phyloP scores from a whole-genome alignment of 2,329 filamentous ascomycete species.

The Fusarium falciforme region DNA sequence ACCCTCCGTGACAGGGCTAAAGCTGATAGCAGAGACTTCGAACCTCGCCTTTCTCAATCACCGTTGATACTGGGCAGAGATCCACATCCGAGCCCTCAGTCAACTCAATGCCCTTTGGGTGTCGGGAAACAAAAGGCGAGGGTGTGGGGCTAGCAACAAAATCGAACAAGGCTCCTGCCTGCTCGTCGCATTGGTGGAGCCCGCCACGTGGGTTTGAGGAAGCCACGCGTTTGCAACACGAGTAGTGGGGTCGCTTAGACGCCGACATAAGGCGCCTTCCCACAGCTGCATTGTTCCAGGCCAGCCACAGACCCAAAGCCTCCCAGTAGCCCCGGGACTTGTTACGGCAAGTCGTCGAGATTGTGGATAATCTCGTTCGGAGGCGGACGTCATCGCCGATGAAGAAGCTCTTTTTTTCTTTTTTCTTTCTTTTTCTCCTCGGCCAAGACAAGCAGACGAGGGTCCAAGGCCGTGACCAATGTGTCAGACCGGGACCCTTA shows the following conservation, averaged over 20 bases:
- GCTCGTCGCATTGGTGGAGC: slow-evolving; percentile 32
- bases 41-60: background rate
- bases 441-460: slow-evolving; percentile 3
- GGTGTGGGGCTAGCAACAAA: slow-evolving; percentile 33
- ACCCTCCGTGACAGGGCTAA: background rate
- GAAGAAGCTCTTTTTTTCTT: background rate
- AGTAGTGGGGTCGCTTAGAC: slow-evolving; percentile 36
- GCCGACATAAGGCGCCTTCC: background rate
- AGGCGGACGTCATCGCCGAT: slow-evolving; percentile 1
- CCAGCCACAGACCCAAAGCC: slow-evolving; percentile 15
- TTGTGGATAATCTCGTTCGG: slow-evolving; percentile 4
- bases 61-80: background rate
- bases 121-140: background rate
- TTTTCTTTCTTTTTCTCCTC: background rate
- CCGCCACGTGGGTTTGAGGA: slow-evolving; percentile 45
- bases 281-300: slow-evolving; percentile 22
- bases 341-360: slow-evolving; percentile 19
- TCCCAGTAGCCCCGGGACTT: slow-evolving; percentile 16
- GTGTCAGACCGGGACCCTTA: slow-evolving; percentile 4
- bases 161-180: slow-evolving; percentile 17
- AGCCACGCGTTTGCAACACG: slow-evolving; percentile 42
- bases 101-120: background rate
- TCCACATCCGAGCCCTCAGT: background rate
- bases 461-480: slow-evolving; percentile 3
- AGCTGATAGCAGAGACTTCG: background rate